Evolutionary conservation across 192 early-diverging fungal genomes (phyloP).

Genomic region (Martensiomyces pterosporus): DNA sequence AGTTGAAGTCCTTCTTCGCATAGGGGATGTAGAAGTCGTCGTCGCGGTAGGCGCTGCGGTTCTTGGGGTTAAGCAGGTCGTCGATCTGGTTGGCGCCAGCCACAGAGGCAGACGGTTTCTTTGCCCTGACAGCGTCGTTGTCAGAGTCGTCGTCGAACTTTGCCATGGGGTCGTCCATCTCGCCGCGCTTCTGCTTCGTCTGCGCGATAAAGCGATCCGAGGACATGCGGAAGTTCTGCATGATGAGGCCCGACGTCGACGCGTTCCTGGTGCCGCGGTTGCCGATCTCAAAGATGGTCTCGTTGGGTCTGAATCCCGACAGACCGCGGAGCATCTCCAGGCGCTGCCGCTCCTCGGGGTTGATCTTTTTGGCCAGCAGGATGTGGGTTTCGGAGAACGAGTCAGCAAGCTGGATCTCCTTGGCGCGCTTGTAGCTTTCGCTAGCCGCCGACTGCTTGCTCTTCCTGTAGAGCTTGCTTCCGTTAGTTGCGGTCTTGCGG

Average conservation of each 20-base stretch:
- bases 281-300: constrained; percentile 95
- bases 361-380: constrained; percentile 57
- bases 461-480: constrained; percentile 80
- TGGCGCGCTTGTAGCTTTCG: constrained; percentile 84
- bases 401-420: constrained; percentile 65
- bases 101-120: too few relatives aligned
- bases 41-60: constrained; percentile 55
- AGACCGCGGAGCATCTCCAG: constrained; percentile 68
- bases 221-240: constrained; percentile 59
- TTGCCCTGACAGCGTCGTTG: constrained; percentile 21
- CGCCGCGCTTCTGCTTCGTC: constrained; percentile 31
- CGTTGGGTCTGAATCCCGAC: constrained; percentile 76
- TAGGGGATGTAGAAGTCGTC: constrained; percentile 88
- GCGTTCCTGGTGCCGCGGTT: constrained; percentile 75
- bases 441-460: constrained; percentile 76
- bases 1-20: constrained; percentile 75
- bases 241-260: constrained; percentile 61
- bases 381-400: constrained; percentile 72
- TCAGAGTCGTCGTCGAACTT: constrained; percentile 24
- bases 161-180: constrained; percentile 38
- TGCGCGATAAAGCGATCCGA: constrained; percentile 19
- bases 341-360: constrained; percentile 59
- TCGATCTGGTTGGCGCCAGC: constrained; percentile 1
- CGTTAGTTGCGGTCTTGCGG: constrained; percentile 68
- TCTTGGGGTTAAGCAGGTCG: constrained; percentile 24